Evolutionary conservation across 345 rosid genomes (phyloP), one percentile per base, ranked within the genome.

Genomic region (Moricandia arvensis): DNA sequence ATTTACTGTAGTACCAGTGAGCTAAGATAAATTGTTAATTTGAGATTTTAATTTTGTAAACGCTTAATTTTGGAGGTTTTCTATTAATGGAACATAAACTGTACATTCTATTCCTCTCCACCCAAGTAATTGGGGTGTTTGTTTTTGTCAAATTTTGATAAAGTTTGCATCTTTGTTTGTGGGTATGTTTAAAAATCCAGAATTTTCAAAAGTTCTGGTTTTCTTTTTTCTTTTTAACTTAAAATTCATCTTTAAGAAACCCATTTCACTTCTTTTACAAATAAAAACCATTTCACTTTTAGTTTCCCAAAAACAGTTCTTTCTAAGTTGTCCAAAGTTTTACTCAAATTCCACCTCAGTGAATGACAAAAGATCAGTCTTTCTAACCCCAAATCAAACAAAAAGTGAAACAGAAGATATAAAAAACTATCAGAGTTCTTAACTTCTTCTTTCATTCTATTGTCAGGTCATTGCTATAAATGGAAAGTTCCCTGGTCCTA

Each of bases 381-480:
- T 2, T 29, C 4, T 29, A 29, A 29, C 31, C 2, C 31, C 31
- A 29, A 63, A 66, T 72, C 77, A 34, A 66, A 10, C 59, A 43
- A 43, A 12, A 11, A 57, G 60, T 79, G 78, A 57, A 27, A 11
- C 21, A 73, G 74, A 85, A 82, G 87, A 87, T 87, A 90, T 82
- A 62, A 78, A 58, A 81, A 10, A 78, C 38, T 4, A 18, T n/a
- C 63, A 2, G 31, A 4, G 3, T 29, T 29, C 31, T 83, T n/a
- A 34, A 59, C 62, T 57, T 38, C 12, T 53, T 34, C 55, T 34
- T 63, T 57, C 17, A 73, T 68, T 65, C 27, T 68, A 76, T 75
- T 60, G 59, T 17, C 88, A 94, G 98, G 98, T 94, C 30, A 91
- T 94, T 86, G 98, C 98, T 80, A 53, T 91, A 54, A 94, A 91